Conservation (phyloP, 2,329 filamentous ascomycete genomes). For the Beauveria asiatica region DNA sequence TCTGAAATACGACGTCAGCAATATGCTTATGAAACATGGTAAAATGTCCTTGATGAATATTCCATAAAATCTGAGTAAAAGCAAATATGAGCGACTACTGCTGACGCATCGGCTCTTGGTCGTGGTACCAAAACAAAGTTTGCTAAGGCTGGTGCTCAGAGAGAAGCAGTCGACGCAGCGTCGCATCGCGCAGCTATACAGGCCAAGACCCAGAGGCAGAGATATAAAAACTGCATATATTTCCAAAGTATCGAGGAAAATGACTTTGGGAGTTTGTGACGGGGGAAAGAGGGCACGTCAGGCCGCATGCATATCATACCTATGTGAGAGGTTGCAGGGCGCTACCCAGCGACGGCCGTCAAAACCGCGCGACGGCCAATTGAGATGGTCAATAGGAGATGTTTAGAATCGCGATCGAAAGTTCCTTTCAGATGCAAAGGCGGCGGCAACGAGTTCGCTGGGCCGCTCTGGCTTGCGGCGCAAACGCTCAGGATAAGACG, state of each 20-base stretch:
- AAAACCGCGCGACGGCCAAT: neutral
- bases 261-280: neutral
- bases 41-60: too few relatives aligned
- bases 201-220: neutral
- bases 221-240: too few relatives aligned
- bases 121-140: neutral
- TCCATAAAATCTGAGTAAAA: neutral
- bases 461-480: neutral
- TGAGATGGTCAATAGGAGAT: neutral
- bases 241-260: neutral
- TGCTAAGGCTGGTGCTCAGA: neutral
- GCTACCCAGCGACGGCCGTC: neutral
- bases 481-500: conserved; percentile 1
- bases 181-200: neutral
- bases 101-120: neutral
- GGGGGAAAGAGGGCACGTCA: neutral
- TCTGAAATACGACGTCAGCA: neutral
- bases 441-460: neutral
- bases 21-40: neutral
- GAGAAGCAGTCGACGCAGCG: neutral
- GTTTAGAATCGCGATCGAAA: neutral
- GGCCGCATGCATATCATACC: conserved; percentile 2
- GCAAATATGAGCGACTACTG: neutral
- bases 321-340: neutral
- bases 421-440: neutral